Conservation (phyloP, 768 basidiomycete genomes). For the Leccinum imitatum region DNA sequence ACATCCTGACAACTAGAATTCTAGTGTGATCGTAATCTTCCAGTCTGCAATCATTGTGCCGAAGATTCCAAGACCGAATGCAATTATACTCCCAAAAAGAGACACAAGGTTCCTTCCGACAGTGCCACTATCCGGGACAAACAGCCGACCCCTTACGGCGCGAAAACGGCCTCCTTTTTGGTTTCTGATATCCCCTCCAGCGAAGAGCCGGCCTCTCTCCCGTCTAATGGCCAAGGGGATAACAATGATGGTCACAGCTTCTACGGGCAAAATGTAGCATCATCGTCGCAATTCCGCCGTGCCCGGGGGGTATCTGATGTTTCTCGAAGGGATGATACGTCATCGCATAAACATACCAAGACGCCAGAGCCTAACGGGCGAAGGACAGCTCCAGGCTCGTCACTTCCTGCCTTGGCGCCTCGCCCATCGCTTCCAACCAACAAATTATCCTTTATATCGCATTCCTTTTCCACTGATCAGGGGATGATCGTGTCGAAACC, state of each 20-base stretch:
- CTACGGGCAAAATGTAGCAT: constrained; percentile 48
- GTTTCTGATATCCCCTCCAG: constrained; percentile 40
- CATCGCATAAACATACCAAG: constrained; percentile 15
- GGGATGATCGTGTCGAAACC: constrained; percentile 40
- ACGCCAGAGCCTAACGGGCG: constrained; percentile 29
- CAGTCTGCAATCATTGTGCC: constrained; percentile 66
- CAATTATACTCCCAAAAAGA: constrained; percentile 73
- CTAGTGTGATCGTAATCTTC: constrained; percentile 72
- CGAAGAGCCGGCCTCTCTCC: constrained; percentile 27
- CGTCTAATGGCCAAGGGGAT: constrained; percentile 23
- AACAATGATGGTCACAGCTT: constrained; percentile 38
- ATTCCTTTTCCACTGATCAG: constrained; percentile 39
- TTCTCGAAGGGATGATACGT: constrained; percentile 18
- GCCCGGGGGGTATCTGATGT: constrained; percentile 24
- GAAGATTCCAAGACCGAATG: constrained; percentile 54
- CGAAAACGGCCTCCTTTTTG: constrained; percentile 50
- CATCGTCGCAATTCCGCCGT: constrained; percentile 30
- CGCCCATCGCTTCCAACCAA: constrained; percentile 24
- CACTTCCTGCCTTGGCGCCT: constrained; percentile 24
- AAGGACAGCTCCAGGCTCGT: constrained; percentile 16
- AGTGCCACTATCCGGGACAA: constrained; percentile 38
- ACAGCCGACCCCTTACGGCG: constrained; percentile 39
- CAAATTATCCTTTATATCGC: constrained; percentile 46
- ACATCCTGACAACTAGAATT: constrained; percentile 5
- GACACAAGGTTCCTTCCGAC: constrained; percentile 53